A percentile compares a stretch with the other conserved stretches of the same genome.
These are phyloP conservation scores for Dipteronia dyeriana DNA, from an alignment of 345 rosid species.

Conservation along the genomic window DNA sequence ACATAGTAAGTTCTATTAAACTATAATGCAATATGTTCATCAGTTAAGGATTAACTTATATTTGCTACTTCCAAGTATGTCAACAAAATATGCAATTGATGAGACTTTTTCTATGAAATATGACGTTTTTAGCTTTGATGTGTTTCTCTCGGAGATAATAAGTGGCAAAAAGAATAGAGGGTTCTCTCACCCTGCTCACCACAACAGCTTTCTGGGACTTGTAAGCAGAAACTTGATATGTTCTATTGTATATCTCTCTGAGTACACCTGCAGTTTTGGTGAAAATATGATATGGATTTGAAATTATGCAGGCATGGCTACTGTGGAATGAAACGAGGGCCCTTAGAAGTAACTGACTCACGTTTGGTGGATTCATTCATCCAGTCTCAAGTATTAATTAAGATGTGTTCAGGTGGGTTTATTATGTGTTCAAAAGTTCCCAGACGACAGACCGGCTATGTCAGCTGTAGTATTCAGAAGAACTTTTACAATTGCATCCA, in stretches of 20 bases:
- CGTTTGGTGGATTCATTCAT: too few species aligned
- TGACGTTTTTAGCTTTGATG: constrained; percentile 57
- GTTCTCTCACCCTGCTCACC: constrained; percentile 30
- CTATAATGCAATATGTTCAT: background rate
- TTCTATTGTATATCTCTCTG: too few species aligned
- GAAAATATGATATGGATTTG: too few species aligned
- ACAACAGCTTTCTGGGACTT: background rate
- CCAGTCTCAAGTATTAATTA: too few species aligned
- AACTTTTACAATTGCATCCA: too few species aligned
- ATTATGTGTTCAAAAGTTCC: constrained; percentile 32
- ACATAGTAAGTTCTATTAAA: constrained; percentile 38
- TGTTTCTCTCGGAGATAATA: constrained; percentile 44
- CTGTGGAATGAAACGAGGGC: too few species aligned
- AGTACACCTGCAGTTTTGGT: too few species aligned
- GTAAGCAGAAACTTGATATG: background rate
- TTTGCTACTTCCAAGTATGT: constrained; percentile 16
- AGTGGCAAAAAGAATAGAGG: constrained; percentile 52
- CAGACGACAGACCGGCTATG: constrained; percentile 33
- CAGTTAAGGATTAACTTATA: background rate
- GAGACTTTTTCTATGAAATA: constrained; percentile 48
- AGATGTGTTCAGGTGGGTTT: constrained; percentile 40
- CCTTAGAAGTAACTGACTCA: too few species aligned
- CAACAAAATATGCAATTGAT: constrained; percentile 34
- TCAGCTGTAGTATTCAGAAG: constrained; percentile 18
- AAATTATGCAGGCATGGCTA: constrained; percentile 24